phyloP scores from a whole-genome alignment of 495 filamentous ascomycete species.

The Aspergillus ostianus region DNA sequence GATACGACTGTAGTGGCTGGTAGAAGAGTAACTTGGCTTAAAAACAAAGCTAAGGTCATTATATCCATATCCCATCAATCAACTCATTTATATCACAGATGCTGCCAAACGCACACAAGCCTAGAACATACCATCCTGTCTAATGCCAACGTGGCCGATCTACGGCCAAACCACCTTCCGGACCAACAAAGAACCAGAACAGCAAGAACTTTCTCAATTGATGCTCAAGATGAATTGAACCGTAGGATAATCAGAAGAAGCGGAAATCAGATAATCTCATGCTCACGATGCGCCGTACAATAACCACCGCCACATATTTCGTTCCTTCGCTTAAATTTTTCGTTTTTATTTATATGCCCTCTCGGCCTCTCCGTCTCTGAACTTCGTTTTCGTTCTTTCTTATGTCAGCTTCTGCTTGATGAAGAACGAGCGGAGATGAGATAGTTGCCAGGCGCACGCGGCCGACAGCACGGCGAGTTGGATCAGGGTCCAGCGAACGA shows the following conservation, averaged over 20 bases:
- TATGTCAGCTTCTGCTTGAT: slow-evolving; percentile 98
- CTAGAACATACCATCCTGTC: background rate
- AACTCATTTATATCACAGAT: slow-evolving; percentile 6
- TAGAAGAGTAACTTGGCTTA: background rate
- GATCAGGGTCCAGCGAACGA: slow-evolving; percentile 90
- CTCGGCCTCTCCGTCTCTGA: background rate
- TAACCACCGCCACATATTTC: background rate
- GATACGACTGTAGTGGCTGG: too few species aligned
- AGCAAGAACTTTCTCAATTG: background rate
- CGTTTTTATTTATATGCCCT: background rate
- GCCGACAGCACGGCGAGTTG: slow-evolving; percentile 84
- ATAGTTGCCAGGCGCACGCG: slow-evolving; percentile 96
- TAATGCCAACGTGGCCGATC: background rate
- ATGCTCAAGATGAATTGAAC: background rate
- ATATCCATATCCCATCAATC: slow-evolving; percentile 10
- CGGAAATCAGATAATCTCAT: background rate
- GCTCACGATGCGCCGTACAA: background rate
- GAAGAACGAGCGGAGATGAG: slow-evolving; percentile 93
- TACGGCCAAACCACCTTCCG: background rate
- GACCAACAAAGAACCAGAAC: background rate
- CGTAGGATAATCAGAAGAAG: background rate
- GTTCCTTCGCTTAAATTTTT: background rate
- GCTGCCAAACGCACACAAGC: background rate
- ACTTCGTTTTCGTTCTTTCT: background rate
- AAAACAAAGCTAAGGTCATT: slow-evolving; percentile 4